Evolutionary conservation across 2,329 filamentous ascomycete species (phyloP), one percentile per base, ranked within the genome.

Genomic region (Fusarium euwallaceae): DNA sequence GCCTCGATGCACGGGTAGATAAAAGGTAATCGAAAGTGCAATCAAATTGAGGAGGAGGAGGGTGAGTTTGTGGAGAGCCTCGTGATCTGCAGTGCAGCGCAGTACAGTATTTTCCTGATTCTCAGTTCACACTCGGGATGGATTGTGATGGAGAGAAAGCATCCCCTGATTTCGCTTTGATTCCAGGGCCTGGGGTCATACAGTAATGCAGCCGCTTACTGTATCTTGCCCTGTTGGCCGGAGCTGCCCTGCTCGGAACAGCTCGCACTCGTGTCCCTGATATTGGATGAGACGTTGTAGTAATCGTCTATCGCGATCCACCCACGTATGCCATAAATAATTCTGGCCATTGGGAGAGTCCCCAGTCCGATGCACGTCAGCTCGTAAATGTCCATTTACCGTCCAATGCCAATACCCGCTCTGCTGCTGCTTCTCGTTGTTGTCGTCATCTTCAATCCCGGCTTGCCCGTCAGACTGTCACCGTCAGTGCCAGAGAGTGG

Each of bases 241-340:
- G 27, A 63, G 61, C 61, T 63, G 36, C 37, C 24, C 24, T 61
- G 37, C 27, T 32, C 60, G 60, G 60, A 24, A 36, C 41, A 48
- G 36, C 20, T 36, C 24, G 61, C 20, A 17, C 53, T 61, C 64
- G 48, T 68, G 67, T 63, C 45, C 64, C 51, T 73, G 36, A 64
- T 66, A 60, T 32, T 32, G 29, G 29, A 32, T 41, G 63, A 63
- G 60, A 73, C 48, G 45, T 73, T 67, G 53, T 51, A 70, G 62
- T 70, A 45, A 70, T 70, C 72, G 72, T 75, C 64, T 74, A 56
- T 62, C 24, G 60, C 16, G 62, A 59, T 73, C 72, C 72, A 74
- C 72, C 60, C 41, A 32, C 69, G 41, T 55, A 64, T 75, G 64
- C 72, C 72, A 75, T 74, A 74, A 74, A 74, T 74, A 74, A 75